phyloP scores from a whole-genome alignment of 495 filamentous ascomycete genomes.

The Aspergillus affinis region DNA sequence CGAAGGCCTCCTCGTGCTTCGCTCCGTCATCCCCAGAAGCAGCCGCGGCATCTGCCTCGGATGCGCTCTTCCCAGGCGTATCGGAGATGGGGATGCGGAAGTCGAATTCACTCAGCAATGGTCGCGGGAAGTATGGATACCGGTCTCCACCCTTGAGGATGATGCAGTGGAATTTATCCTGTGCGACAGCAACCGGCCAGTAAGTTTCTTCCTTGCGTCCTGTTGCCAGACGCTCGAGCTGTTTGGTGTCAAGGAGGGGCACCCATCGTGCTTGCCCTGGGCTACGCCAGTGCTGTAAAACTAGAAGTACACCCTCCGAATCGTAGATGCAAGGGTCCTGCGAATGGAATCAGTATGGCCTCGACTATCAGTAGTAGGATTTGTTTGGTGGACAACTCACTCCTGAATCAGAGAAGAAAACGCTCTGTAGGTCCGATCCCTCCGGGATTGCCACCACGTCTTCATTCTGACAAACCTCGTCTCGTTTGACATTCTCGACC shows the following conservation, averaged over 20 bases:
- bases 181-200: slow-evolving; percentile 92
- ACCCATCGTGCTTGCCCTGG: slow-evolving; percentile 87
- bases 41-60: slow-evolving; percentile 40
- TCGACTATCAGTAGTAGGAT: not conserved
- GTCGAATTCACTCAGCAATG: slow-evolving; percentile 89
- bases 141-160: slow-evolving; percentile 94
- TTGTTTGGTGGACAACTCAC: slow-evolving; percentile 42
- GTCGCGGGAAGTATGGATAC: slow-evolving; percentile 92
- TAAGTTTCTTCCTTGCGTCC: slow-evolving; percentile 88
- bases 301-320: slow-evolving; percentile 78
- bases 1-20: slow-evolving; percentile 71
- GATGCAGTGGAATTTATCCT: slow-evolving; percentile 94
- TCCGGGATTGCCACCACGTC: slow-evolving; percentile 83
- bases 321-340: slow-evolving; percentile 95
- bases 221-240: slow-evolving; percentile 73
- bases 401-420: slow-evolving; percentile 89
- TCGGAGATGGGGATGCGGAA: slow-evolving; percentile 80
- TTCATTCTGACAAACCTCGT: slow-evolving; percentile 88
- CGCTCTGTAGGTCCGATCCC: slow-evolving; percentile 67
- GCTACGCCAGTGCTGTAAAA: slow-evolving; percentile 86
- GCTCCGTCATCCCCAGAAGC: slow-evolving; percentile 38
- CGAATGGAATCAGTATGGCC: slow-evolving; percentile 20
- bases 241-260: slow-evolving; percentile 84
- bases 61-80: slow-evolving; percentile 33
- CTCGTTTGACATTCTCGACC: slow-evolving; percentile 88